Evolutionary conservation across 345 rosid genomes (phyloP).

Genomic region (Geranium brycei): DNA sequence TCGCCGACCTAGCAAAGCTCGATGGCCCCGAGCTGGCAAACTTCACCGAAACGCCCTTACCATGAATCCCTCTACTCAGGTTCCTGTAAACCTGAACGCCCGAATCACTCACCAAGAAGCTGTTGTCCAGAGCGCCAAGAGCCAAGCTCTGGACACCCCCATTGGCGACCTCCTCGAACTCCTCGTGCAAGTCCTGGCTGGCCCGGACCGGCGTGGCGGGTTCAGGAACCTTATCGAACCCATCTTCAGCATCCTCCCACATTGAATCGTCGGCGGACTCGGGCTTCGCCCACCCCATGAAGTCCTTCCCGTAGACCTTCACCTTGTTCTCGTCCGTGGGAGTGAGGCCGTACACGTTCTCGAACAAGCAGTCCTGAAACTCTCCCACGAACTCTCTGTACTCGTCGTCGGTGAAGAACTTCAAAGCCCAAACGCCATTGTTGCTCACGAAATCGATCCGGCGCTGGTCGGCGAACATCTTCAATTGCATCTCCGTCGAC

Average conservation of each 20-base stretch:
- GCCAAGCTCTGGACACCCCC: conserved; percentile 90
- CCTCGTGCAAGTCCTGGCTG: conserved; percentile 47
- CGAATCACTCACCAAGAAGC: conserved; percentile 73
- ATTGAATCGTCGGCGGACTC: conserved; percentile 79
- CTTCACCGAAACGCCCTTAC: conserved; percentile 60
- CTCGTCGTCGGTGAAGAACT: conserved; percentile 49
- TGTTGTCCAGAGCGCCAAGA: conserved; percentile 77
- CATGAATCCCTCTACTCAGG: conserved; percentile 56
- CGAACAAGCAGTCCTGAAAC: conserved; percentile 69
- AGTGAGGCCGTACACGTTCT: conserved; percentile 58
- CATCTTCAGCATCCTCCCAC: conserved; percentile 87
- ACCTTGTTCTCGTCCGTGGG: conserved; percentile 59
- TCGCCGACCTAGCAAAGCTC: conserved; percentile 28
- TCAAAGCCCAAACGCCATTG: conserved; percentile 86
- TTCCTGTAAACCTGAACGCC: conserved; percentile 86
- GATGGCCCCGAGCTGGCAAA: conserved; percentile 31
- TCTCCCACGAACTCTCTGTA: conserved; percentile 50
- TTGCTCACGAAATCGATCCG: conserved; percentile 64
- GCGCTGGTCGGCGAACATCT: conserved; percentile 75
- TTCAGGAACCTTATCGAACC: conserved; percentile 11
- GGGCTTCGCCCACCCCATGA: conserved; percentile 78
- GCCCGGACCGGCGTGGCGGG: conserved; percentile 19
- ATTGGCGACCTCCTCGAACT: conserved; percentile 74
- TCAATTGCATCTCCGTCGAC: conserved; percentile 68
- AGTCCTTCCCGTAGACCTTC: conserved; percentile 79